phyloP scores from a whole-genome alignment of 1,284 basidiomycete genomes.

The Ustilago esculenta region DNA sequence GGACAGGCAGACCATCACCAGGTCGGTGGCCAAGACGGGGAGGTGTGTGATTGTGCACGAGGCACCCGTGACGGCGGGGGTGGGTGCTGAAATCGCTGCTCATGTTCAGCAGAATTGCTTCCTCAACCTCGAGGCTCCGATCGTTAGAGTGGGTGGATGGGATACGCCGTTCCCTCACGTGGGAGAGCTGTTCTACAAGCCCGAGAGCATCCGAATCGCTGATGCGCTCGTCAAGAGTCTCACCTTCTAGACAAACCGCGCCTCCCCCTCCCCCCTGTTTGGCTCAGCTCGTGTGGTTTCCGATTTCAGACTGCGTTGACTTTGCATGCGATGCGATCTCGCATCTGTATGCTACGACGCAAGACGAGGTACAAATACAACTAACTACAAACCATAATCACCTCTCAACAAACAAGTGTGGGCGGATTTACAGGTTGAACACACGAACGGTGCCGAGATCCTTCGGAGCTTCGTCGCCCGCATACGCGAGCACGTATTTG shows the following conservation, averaged over 20 bases:
- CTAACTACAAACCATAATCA: no score
- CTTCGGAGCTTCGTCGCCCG: conserved; percentile 46
- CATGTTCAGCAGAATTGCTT: conserved; percentile 57
- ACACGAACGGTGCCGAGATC: conserved; percentile 24
- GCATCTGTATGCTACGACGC: no score
- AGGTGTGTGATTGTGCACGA: conserved; percentile 61
- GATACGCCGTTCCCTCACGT: conserved; percentile 60
- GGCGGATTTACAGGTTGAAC: conserved; percentile 25
- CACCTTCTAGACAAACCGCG: conserved; percentile 24
- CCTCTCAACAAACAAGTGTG: no score
- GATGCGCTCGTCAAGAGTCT: conserved; percentile 49
- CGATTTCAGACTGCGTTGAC: no score
- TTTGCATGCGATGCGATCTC: no score
- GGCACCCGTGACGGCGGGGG: conserved; percentile 58
- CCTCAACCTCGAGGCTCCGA: conserved; percentile 54
- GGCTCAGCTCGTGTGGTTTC: no score
- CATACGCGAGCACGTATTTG: conserved; percentile 53
- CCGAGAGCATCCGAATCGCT: conserved; percentile 48
- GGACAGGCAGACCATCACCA: conserved; percentile 75
- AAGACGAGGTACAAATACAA: conserved; percentile 10
- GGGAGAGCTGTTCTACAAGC: conserved; percentile 58
- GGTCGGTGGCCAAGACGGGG: conserved; percentile 55
- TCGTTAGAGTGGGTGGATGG: conserved; percentile 48
- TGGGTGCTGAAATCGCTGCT: conserved; percentile 56
- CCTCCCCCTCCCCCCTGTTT: no score